A percentile compares a stretch with the other conserved stretches of the same genome.
phyloP scores from a whole-genome alignment of 2,329 filamentous ascomycete species.

The Byssochlamys sp. region DNA sequence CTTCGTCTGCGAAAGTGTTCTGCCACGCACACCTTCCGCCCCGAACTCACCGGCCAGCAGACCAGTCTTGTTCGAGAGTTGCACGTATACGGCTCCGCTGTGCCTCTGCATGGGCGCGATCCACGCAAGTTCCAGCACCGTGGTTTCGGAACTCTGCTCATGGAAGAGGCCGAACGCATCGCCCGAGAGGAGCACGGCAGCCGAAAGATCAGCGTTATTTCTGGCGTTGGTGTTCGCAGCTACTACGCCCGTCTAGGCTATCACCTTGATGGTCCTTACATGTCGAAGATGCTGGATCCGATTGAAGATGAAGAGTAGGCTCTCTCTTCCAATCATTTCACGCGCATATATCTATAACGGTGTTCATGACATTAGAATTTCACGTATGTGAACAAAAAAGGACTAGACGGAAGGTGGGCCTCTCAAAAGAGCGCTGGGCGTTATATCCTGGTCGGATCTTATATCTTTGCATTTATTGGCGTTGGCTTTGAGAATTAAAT shows the following conservation, averaged over 20 bases:
- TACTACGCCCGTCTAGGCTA: conserved; percentile 93
- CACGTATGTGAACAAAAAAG: too few species aligned
- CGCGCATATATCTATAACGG: too few species aligned
- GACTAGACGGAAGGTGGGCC: too few species aligned
- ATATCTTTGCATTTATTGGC: too few species aligned
- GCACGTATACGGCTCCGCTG: conserved; percentile 92
- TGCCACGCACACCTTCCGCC: conserved; percentile 80
- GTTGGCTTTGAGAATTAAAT: too few species aligned
- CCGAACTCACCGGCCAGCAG: conserved; percentile 74
- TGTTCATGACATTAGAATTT: too few species aligned
- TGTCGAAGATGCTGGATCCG: conserved; percentile 42
- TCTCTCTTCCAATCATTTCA: neutral
- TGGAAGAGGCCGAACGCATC: conserved; percentile 96
- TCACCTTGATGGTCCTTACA: conserved; percentile 83
- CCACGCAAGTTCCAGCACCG: conserved; percentile 97
- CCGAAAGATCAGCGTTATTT: conserved; percentile 90
- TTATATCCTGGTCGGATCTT: too few species aligned
- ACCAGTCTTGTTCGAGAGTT: conserved; percentile 88
- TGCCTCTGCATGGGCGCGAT: conserved; percentile 92
- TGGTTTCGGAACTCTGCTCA: conserved; percentile 86
- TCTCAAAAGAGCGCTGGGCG: too few species aligned
- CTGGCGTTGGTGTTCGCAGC: conserved; percentile 88
- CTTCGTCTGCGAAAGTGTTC: conserved; percentile 84
- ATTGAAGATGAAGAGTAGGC: conserved; percentile 29
- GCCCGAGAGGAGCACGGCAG: conserved; percentile 90